phyloP scores from a whole-genome alignment of 1,284 basidiomycete species.

The Puccinia horiana region DNA sequence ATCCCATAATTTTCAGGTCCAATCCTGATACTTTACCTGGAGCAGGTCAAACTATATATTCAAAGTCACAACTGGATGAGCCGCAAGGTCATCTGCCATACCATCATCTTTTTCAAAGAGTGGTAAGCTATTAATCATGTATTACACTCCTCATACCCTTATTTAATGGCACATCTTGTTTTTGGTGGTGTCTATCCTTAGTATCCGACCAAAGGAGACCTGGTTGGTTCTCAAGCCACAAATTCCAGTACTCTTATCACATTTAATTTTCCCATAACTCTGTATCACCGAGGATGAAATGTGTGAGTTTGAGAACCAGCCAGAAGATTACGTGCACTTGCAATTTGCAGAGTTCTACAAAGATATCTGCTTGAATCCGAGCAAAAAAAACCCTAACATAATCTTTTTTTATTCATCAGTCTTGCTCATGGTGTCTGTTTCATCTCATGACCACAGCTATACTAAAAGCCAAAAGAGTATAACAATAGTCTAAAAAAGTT shows the following conservation, averaged over 20 bases:
- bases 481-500: background rate
- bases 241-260: slow-evolving; percentile 70
- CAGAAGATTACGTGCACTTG: slow-evolving; percentile 73
- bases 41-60: slow-evolving; percentile 64
- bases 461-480: background rate
- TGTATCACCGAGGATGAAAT: slow-evolving; percentile 71
- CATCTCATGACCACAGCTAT: no score
- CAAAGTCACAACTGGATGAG: slow-evolving; percentile 47
- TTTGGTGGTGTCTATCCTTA: slow-evolving; percentile 56
- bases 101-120: slow-evolving; percentile 72
- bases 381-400: no score
- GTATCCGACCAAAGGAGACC: slow-evolving; percentile 82
- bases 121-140: no score
- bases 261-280: slow-evolving; percentile 80
- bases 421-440: no score
- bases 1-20: slow-evolving; percentile 76
- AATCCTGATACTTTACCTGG: slow-evolving; percentile 75
- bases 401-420: no score
- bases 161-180: no score
- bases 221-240: slow-evolving; percentile 82
- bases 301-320: slow-evolving; percentile 73
- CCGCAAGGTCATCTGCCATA: slow-evolving; percentile 66
- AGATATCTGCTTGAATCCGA: slow-evolving; percentile 69
- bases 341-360: slow-evolving; percentile 76
- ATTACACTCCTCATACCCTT: no score